Evolutionary conservation across 169 alveolate genomes (phyloP).

Genomic region (Eimeria falciformis): DNA sequence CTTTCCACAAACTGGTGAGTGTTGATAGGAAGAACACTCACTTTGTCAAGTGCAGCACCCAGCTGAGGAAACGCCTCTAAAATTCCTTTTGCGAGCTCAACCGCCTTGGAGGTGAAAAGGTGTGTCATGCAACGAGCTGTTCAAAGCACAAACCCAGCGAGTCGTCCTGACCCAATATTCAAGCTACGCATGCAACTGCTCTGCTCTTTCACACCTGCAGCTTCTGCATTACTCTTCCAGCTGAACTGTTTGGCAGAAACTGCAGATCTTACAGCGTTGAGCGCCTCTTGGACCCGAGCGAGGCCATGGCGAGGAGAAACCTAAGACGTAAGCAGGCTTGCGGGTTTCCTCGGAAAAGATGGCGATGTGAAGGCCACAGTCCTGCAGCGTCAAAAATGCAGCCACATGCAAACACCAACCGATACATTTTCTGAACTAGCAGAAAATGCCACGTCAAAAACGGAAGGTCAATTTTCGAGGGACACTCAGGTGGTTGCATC

Average conservation of each 20-base stretch:
- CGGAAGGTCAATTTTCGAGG: too few relatives aligned
- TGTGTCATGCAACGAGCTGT: conserved; percentile 56
- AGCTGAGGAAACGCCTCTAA: conserved; percentile 42
- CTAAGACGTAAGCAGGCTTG: conserved; percentile 51
- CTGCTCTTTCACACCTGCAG: background rate
- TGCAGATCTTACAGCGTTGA: background rate
- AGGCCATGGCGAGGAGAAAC: conserved; percentile 63
- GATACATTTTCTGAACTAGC: background rate
- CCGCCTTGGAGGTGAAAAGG: conserved; percentile 35
- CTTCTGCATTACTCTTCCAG: background rate
- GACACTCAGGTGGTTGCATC: too few relatives aligned
- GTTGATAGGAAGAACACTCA: background rate
- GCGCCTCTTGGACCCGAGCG: background rate
- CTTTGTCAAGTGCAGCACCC: conserved; percentile 7
- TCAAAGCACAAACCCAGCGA: conserved; percentile 26
- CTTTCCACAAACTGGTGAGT: too few relatives aligned
- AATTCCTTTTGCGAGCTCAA: conserved; percentile 41
- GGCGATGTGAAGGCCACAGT: conserved; percentile 55
- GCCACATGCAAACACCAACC: too few relatives aligned
- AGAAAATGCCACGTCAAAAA: background rate
- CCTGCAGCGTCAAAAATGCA: background rate
- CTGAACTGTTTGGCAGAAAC: background rate
- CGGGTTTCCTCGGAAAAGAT: conserved; percentile 27
- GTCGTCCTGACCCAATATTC: background rate
- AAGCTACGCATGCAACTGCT: background rate